Percentiles rank a stretch among this genome's conserved stretches.
phyloP scores from a whole-genome alignment of 768 basidiomycete genomes.

The Macrocybe gigantea region DNA sequence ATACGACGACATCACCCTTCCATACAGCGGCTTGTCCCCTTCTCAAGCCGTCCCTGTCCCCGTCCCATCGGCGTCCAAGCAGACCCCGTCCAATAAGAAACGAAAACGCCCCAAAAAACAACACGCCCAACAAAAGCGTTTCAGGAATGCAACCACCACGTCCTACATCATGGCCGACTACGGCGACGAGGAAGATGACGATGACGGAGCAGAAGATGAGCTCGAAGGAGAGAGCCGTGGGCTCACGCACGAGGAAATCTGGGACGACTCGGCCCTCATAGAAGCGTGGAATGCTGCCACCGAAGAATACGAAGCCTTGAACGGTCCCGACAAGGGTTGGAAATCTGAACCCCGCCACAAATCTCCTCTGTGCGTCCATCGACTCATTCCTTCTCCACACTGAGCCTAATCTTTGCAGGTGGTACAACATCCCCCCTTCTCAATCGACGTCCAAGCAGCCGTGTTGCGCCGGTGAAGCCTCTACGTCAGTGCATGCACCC shows the following conservation, averaged over 20 bases:
- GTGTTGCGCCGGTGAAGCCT: neutral
- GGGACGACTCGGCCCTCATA: conserved; percentile 82
- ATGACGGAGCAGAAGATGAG: conserved; percentile 24
- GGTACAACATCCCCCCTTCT: conserved; percentile 64
- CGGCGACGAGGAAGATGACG: conserved; percentile 14
- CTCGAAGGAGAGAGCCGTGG: conserved; percentile 53
- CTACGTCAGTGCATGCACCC: conserved; percentile 1
- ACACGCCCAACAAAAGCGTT: conserved; percentile 31
- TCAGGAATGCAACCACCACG: conserved; percentile 10
- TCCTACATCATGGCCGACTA: conserved; percentile 8
- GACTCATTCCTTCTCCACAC: neutral
- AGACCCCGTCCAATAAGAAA: conserved; percentile 41
- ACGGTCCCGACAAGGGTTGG: conserved; percentile 70
- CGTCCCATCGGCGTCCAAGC: conserved; percentile 43
- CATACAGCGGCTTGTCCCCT: conserved; percentile 24
- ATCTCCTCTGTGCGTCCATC: conserved; percentile 58
- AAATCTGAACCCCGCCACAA: conserved; percentile 64
- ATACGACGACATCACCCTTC: conserved; percentile 58
- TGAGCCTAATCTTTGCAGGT: conserved; percentile 37
- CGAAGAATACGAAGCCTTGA: conserved; percentile 71
- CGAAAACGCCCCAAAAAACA: conserved; percentile 14
- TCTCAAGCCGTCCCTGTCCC: conserved; percentile 8
- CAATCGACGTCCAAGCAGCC: conserved; percentile 14
- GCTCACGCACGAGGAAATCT: conserved; percentile 69
- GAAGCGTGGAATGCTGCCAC: conserved; percentile 82